Conservation (phyloP, 129 eudicot species). For the Solidago caesia region DNA sequence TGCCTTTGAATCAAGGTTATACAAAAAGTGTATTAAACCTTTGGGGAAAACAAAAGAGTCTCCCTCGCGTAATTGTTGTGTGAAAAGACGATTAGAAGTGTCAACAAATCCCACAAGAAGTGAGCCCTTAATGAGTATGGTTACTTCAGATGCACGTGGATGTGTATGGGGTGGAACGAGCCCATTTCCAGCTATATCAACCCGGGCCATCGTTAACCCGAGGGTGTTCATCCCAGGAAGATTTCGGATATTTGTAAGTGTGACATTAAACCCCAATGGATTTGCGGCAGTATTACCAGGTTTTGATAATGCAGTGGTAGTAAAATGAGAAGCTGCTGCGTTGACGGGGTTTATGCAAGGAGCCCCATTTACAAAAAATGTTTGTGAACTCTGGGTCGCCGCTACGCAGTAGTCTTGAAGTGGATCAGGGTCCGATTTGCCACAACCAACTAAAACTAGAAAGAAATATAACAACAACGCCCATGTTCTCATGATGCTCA, state of each 20-base stretch:
- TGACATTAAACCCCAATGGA: conserved; percentile 67
- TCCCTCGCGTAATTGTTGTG: conserved; percentile 60
- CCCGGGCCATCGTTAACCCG: conserved; percentile 74
- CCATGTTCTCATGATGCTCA: conserved; percentile 23
- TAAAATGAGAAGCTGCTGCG: conserved; percentile 57
- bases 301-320: conserved; percentile 64
- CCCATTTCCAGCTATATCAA: conserved; percentile 67
- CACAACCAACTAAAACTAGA: conserved; percentile 9
- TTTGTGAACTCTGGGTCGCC: conserved; percentile 37
- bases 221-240: conserved; percentile 79
- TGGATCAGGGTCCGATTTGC: conserved; percentile 63
- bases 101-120: conserved; percentile 82
- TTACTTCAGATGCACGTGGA: conserved; percentile 87
- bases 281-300: conserved; percentile 52
- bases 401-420: conserved; percentile 89
- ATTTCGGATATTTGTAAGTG: conserved; percentile 48
- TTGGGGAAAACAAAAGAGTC: conserved; percentile 74
- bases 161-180: conserved; percentile 81
- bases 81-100: conserved; percentile 54
- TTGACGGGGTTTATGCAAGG: conserved; percentile 67
- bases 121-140: conserved; percentile 54
- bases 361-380: conserved; percentile 50
- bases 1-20: conserved; percentile 44
- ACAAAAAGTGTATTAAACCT: conserved; percentile 68
- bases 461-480: conserved; percentile 17